Percentiles rank a stretch among this genome's conserved stretches.
These are phyloP conservation scores for Leucogyrophana mollusca DNA, from an alignment of 768 basidiomycete species.

Conservation along the genomic window DNA sequence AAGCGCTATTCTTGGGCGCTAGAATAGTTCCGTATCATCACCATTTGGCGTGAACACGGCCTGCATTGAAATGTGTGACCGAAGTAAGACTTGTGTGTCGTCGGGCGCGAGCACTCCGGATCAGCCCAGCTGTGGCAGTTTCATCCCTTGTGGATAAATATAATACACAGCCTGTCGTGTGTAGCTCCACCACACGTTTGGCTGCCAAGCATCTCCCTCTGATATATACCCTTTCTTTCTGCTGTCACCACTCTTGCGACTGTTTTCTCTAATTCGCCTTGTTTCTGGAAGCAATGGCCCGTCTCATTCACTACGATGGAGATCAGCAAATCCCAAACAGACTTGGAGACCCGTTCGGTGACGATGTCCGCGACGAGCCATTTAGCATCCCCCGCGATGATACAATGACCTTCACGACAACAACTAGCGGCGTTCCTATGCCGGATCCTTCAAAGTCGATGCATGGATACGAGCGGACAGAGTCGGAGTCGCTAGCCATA, in stretches of 20 bases:
- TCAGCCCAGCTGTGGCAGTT: too few species aligned
- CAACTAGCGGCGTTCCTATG: conserved; percentile 18
- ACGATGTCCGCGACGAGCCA: conserved; percentile 20
- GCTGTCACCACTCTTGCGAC: conserved; percentile 2
- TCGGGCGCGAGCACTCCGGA: too few species aligned
- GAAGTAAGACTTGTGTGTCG: background rate
- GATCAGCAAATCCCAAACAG: conserved; percentile 7
- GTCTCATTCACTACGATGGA: conserved; percentile 7
- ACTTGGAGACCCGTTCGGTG: conserved; percentile 26
- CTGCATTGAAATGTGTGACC: conserved; percentile 10
- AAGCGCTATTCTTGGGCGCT: too few species aligned
- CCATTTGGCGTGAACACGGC: too few species aligned
- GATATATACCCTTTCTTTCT: conserved; percentile 1
- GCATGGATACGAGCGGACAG: conserved; percentile 12
- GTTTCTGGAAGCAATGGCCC: conserved; percentile 26
- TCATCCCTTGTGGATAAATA: too few species aligned
- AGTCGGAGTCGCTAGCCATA: conserved; percentile 23
- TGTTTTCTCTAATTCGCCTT: conserved; percentile 9
- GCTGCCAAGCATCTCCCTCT: too few species aligned
- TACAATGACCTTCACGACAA: conserved; percentile 16
- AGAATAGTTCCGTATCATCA: too few species aligned
- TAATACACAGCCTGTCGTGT: too few species aligned
- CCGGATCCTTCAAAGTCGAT: conserved; percentile 8
- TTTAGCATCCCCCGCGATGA: conserved; percentile 17
- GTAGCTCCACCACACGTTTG: background rate